These are phyloP conservation scores for Colletotrichum theobromicola DNA, from an alignment of 2,329 filamentous ascomycete genomes.

Conservation along the genomic window DNA sequence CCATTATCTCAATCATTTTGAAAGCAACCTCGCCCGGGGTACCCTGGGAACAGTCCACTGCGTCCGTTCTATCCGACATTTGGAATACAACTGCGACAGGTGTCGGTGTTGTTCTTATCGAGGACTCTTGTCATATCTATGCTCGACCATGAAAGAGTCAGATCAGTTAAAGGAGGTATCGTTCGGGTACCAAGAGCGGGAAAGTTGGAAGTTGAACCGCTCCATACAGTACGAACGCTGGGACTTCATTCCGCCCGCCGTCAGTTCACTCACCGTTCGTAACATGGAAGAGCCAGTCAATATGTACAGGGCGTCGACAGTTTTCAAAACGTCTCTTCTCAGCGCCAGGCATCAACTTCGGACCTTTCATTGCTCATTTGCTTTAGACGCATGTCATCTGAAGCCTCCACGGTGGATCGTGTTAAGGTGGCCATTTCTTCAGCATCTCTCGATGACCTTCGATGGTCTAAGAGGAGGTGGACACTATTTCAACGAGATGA, in stretches of 20 bases:
- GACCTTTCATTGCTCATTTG: background rate
- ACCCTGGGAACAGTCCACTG: background rate
- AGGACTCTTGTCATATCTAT: background rate
- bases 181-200: background rate
- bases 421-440: background rate
- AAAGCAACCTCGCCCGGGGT: background rate
- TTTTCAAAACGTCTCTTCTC: background rate
- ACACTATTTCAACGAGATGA: rapidly evolving
- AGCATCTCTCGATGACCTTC: background rate
- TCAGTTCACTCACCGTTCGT: background rate
- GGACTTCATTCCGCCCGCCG: background rate
- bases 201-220: background rate
- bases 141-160: background rate
- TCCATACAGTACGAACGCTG: background rate
- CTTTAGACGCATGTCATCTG: background rate
- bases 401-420: background rate
- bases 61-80: background rate
- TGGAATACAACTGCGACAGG: background rate
- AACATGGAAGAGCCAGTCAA: background rate
- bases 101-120: background rate
- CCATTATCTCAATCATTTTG: background rate
- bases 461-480: background rate
- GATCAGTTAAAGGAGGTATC: background rate
- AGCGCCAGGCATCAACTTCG: background rate
- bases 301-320: too few species aligned